Conservation (phyloP, 108 stramenopile species). For the Heterococcus sp. region DNA sequence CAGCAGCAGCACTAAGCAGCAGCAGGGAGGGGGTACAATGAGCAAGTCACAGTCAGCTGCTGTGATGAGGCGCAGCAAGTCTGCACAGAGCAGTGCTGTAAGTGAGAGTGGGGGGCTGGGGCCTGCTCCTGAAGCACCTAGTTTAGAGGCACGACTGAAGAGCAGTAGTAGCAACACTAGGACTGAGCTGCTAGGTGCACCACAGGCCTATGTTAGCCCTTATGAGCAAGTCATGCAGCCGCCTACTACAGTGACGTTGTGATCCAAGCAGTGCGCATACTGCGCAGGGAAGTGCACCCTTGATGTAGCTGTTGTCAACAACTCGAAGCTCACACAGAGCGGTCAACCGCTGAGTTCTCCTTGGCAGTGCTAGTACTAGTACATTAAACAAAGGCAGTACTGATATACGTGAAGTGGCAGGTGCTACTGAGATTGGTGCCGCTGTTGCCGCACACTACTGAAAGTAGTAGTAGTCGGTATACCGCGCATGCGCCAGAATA, state of each 20-base stretch:
- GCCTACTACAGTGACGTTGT: background rate
- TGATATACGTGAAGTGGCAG: too few relatives aligned
- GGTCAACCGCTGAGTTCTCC: too few relatives aligned
- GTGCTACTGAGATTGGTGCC: too few relatives aligned
- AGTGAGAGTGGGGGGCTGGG: constrained; percentile 13
- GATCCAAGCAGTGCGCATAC: background rate
- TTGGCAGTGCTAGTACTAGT: too few relatives aligned
- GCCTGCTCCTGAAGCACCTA: constrained; percentile 30
- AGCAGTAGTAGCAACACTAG: background rate
- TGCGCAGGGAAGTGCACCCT: too few relatives aligned
- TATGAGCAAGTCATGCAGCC: background rate
- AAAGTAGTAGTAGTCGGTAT: too few relatives aligned
- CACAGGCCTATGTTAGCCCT: background rate
- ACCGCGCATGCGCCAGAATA: too few relatives aligned
- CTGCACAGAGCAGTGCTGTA: background rate
- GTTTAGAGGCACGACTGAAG: constrained; percentile 24
- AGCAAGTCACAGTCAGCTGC: background rate
- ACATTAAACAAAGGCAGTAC: too few relatives aligned
- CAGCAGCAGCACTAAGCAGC: constrained; percentile 1
- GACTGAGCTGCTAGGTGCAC: background rate
- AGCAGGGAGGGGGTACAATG: background rate
- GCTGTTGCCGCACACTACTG: too few relatives aligned
- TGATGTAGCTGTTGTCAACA: too few relatives aligned
- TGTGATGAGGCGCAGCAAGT: background rate
- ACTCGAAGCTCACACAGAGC: too few relatives aligned